phyloP scores from a whole-genome alignment of 106 monocot species.

The Allium sativum region DNA sequence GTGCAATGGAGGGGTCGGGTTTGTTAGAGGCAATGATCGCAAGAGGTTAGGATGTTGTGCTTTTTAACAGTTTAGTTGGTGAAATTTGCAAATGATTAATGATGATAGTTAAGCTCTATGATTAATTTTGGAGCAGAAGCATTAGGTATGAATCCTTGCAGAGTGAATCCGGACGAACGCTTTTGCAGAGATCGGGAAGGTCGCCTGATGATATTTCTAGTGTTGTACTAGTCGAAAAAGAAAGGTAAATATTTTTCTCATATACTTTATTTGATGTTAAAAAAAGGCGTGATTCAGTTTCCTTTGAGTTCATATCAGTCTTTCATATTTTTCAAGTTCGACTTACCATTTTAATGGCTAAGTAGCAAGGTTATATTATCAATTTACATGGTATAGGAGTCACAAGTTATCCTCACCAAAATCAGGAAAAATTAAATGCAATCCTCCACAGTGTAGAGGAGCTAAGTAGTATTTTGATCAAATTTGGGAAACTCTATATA shows the following conservation, averaged over 20 bases:
- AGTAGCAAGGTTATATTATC: no score
- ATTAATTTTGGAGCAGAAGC: constrained; percentile 32
- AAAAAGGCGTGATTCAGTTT: neutral
- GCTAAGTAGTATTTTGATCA: no score
- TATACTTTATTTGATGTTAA: neutral
- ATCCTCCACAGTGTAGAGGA: no score
- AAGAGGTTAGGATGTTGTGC: constrained; percentile 17
- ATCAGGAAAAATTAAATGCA: no score
- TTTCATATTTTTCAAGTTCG: no score
- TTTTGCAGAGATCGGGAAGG: constrained; percentile 78
- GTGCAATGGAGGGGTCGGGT: constrained; percentile 84
- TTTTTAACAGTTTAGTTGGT: no score
- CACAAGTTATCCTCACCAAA: no score
- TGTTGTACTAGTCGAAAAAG: constrained; percentile 79
- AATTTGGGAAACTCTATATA: no score
- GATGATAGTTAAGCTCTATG: neutral
- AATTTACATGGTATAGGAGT: no score
- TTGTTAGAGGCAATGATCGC: constrained; percentile 54
- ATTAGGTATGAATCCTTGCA: constrained; percentile 75
- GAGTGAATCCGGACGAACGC: constrained; percentile 67
- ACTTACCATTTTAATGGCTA: no score
- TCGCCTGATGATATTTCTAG: constrained; percentile 92
- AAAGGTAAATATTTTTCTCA: constrained; percentile 32
- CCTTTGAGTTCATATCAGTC: no score
- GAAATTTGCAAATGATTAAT: neutral